Conservation (phyloP, 441 rosid genomes). For the Bocquillonia castaneifolia region DNA sequence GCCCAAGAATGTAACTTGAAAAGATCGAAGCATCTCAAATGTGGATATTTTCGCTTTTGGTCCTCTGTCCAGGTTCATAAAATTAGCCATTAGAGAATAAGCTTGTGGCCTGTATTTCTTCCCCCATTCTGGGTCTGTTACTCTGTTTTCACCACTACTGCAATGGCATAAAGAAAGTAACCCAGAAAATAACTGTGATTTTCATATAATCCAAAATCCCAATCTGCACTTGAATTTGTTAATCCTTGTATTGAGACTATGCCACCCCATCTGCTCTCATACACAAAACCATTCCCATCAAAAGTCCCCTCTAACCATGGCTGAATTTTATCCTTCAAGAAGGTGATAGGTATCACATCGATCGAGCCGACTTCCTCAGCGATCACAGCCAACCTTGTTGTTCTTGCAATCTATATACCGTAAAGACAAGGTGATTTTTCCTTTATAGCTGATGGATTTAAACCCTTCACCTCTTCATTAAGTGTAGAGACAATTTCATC, state of each 20-base stretch:
- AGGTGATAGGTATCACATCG: constrained; percentile 65
- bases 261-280: constrained; percentile 88
- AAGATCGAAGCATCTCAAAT: constrained; percentile 80
- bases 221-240: constrained; percentile 68
- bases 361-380: constrained; percentile 68
- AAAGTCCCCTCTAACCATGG: constrained; percentile 90
- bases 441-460: constrained; percentile 45
- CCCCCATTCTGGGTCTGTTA: constrained; percentile 86
- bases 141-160: constrained; percentile 77
- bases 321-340: constrained; percentile 65
- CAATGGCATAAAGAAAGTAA: constrained; percentile 79
- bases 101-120: constrained; percentile 77
- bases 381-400: constrained; percentile 79
- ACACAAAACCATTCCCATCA: constrained; percentile 65
- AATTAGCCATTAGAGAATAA: constrained; percentile 78
- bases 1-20: constrained; percentile 96
- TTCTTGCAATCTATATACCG: constrained; percentile 78
- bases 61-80: constrained; percentile 58
- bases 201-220: constrained; percentile 79
- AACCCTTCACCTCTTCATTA: constrained; percentile 50
- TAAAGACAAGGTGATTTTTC: constrained; percentile 70
- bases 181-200: constrained; percentile 88
- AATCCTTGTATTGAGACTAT: constrained; percentile 69
- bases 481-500: constrained; percentile 66
- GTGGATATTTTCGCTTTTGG: constrained; percentile 50